Evolutionary conservation across 495 filamentous ascomycete species (phyloP), one percentile per base, ranked within the genome.

Genomic region (Aspergillus sclerotiicarbonarius): DNA sequence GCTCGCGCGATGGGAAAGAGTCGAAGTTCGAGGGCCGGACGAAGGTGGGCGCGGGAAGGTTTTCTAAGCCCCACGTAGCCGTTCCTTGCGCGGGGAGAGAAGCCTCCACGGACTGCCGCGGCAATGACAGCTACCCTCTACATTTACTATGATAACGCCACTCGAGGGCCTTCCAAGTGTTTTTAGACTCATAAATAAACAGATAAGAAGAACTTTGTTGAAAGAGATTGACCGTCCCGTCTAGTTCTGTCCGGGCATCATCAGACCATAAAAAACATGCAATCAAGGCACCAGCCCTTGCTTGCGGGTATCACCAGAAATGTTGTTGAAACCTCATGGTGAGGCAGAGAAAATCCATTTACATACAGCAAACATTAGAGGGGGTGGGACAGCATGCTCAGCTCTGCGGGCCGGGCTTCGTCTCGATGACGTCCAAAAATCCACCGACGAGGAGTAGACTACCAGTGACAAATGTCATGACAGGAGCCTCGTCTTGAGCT

Each of bases 371-470:
- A 45, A 43, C 21, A 50, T 1, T 55, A 25, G 33, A 19, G 21
- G 30, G 4, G 45, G 1, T 21, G 46, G 29, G 25, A 55, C 29
- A 16, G 13, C 18, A 8, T 44, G 21, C 32, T 15, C 39, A 20
- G 47, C 51, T 46, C 15, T 67, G 57, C n/a, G 37, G 35, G 21
- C 53, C 32, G 25, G 74, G 71, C 49, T 79, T 79, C n/a, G 76
- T 80, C 66, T 91, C 90, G 51, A 98, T 74, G 6, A 88, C 84
- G 69, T 89, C 88, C 30, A 97, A 71, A 57, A 91, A 76, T 0
- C 89, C 88, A 4, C 93, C 92, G 1, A 96, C 90, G 8, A 98
- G 80, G 76, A 96, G 90, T 57, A 96, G 79, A 68, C 91, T 96
- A 6, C 93, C 93, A 18, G 93, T 97, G 31, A 91, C 79, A 65